Conservation (phyloP, 2,329 filamentous ascomycete genomes). For the Monosporascus sp. region DNA sequence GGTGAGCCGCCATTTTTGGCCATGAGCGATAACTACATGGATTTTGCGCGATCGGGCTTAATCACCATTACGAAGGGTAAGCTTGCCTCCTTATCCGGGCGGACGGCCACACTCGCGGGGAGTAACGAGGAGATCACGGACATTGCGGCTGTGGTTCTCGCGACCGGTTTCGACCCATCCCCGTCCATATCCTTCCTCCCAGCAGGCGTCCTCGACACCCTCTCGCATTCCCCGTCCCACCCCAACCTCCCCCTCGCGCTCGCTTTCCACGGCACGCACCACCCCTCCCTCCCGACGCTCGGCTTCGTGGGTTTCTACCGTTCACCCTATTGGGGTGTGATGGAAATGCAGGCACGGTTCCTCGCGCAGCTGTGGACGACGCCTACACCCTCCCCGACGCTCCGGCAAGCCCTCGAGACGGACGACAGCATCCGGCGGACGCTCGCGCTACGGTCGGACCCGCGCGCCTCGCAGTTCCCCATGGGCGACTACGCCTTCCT, state of each 20-base stretch:
- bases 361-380: conserved; percentile 55
- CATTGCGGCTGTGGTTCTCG: conserved; percentile 63
- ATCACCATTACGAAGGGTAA: conserved; percentile 49
- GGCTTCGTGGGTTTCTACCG: conserved; percentile 83
- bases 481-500: conserved; percentile 78
- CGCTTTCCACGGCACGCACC: conserved; percentile 60
- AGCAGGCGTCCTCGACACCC: conserved; percentile 42
- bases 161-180: conserved; percentile 67
- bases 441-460: conserved; percentile 45
- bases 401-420: conserved; percentile 35
- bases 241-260: conserved; percentile 58
- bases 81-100: conserved; percentile 30
- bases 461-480: conserved; percentile 62
- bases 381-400: conserved; percentile 14
- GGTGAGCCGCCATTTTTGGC: conserved; percentile 59
- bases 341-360: conserved; percentile 78
- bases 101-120: conserved; percentile 29
- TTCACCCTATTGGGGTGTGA: conserved; percentile 79
- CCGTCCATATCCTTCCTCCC: conserved; percentile 62
- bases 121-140: conserved; percentile 38
- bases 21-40: conserved; percentile 65
- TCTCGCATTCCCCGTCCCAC: conserved; percentile 53
- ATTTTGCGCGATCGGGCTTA: conserved; percentile 63
- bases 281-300: conserved; percentile 54
- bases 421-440: conserved; percentile 42